Conservation (phyloP, 2,329 filamentous ascomycete species). For the Endothia cerciana region DNA sequence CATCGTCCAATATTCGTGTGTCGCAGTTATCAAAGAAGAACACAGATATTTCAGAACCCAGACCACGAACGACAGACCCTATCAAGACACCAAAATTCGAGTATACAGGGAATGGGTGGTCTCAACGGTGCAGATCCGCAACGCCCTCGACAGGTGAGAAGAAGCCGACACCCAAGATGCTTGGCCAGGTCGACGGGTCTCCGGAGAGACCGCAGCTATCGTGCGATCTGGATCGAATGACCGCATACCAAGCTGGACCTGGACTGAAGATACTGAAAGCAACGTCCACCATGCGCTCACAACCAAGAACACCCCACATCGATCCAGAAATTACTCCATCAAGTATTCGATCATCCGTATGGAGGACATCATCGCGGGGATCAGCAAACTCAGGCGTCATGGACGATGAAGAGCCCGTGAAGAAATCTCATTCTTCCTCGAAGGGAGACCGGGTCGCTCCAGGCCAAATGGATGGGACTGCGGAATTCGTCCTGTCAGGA, state of each 20-base stretch:
- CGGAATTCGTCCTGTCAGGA: conserved; percentile 12
- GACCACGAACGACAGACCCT: background rate
- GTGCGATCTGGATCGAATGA: conserved; percentile 14
- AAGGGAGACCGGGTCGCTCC: background rate
- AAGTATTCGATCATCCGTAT: conserved; percentile 10
- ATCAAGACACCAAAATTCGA: background rate
- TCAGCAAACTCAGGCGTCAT: conserved; percentile 9
- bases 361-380: conserved; percentile 9
- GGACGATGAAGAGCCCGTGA: background rate
- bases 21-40: background rate
- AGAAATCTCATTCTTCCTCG: background rate
- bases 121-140: conserved; percentile 2
- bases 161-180: background rate
- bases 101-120: background rate
- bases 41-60: too few relatives aligned
- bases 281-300: conserved; percentile 24
- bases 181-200: background rate
- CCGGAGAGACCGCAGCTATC: conserved; percentile 13
- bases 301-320: conserved; percentile 15
- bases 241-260: conserved; percentile 14
- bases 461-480: conserved; percentile 26
- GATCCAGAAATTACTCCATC: background rate
- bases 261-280: conserved; percentile 25
- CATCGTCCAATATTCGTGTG: background rate
- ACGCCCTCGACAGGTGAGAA: background rate